phyloP scores from a whole-genome alignment of 164 flowering plant genomes.

The Hamamelis virginiana region DNA sequence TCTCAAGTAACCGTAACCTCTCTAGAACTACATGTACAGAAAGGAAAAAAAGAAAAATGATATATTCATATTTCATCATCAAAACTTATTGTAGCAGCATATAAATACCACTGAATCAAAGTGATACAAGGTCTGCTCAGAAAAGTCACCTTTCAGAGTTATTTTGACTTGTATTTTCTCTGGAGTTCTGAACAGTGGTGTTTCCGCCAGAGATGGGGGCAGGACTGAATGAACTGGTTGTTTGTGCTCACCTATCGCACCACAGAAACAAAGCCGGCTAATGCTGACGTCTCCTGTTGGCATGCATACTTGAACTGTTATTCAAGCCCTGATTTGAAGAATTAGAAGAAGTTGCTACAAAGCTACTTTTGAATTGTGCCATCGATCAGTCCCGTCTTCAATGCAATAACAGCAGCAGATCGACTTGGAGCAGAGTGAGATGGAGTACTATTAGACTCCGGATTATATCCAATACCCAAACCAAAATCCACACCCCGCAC shows the following conservation, averaged over 20 bases:
- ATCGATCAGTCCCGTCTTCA: conserved; percentile 80
- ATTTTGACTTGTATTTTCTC: conserved; percentile 38
- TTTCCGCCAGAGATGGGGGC: conserved; percentile 39
- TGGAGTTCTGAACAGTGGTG: conserved; percentile 25
- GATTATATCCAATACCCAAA: conserved; percentile 84
- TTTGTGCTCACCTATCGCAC: conserved; percentile 69
- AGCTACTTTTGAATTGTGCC: conserved; percentile 81
- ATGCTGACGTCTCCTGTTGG: conserved; percentile 49
- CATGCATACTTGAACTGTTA: conserved; percentile 33
- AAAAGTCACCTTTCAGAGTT: conserved; percentile 53
- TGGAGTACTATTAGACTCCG: conserved; percentile 48
- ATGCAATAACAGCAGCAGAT: conserved; percentile 68
- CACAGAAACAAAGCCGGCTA: conserved; percentile 92
- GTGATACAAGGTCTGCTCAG: conserved; percentile 1
- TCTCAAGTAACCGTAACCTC: no score
- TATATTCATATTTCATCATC: no score
- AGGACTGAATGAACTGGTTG: conserved; percentile 28
- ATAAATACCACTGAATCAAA: not conserved
- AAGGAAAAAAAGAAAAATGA: not conserved
- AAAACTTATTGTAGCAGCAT: not conserved
- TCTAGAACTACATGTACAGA: conserved; percentile 53
- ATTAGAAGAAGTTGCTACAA: conserved; percentile 84
- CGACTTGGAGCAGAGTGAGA: conserved; percentile 45
- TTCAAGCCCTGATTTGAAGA: conserved; percentile 44
- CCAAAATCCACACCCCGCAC: conserved; percentile 99